phyloP scores from a whole-genome alignment of 2,329 filamentous ascomycete species.

The Penicillium sp. region DNA sequence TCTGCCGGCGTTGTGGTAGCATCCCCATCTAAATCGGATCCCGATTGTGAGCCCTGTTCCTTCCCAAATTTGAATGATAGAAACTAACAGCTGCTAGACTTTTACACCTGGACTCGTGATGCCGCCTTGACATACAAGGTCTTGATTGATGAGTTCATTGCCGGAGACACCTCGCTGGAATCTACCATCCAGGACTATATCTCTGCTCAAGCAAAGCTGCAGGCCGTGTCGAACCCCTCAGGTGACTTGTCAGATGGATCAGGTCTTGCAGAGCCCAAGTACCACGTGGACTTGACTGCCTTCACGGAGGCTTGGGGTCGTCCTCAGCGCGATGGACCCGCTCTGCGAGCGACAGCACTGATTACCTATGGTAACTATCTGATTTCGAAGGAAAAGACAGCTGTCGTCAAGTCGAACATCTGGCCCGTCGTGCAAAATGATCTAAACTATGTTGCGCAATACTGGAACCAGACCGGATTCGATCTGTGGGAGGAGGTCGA shows the following conservation, averaged over 20 bases:
- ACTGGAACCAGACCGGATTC: conserved; percentile 19
- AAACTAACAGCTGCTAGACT: not conserved
- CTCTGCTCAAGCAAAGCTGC: not conserved
- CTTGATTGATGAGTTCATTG: not conserved
- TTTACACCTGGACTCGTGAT: conserved; percentile 2
- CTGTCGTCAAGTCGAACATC: not conserved
- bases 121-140: not conserved
- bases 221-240: not conserved
- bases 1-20: not conserved
- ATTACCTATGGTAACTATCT: not conserved
- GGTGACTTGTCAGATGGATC: not conserved
- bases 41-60: not conserved
- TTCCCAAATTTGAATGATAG: not conserved
- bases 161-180: not conserved
- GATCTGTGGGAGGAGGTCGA: conserved; percentile 16
- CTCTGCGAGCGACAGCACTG: not conserved
- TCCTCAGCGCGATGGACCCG: not conserved
- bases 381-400: not conserved
- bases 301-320: not conserved
- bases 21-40: not conserved
- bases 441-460: conserved; percentile 14
- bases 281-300: not conserved
- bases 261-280: not conserved
- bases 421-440: conserved; percentile 10
- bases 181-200: not conserved